Evolutionary conservation across 2,329 filamentous ascomycete species (phyloP).

Genomic region (Trichoderma polysporum): DNA sequence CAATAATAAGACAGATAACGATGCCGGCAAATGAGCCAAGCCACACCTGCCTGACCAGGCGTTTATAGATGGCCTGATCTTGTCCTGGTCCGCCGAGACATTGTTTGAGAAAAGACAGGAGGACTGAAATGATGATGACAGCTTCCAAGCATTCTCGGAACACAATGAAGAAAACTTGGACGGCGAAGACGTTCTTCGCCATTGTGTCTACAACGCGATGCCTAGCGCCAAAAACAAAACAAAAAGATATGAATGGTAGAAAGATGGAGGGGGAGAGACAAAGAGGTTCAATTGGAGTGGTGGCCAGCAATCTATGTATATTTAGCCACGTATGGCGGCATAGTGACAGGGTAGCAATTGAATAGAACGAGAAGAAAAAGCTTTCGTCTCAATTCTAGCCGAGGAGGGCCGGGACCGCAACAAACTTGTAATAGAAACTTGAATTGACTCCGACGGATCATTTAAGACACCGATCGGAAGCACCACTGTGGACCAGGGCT

Average conservation of each 20-base stretch:
- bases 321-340: background rate
- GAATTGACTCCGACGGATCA: constrained; percentile 10
- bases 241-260: background rate
- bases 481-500: background rate
- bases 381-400: background rate
- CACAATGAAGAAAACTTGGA: constrained; percentile 80
- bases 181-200: constrained; percentile 67
- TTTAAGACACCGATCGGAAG: background rate
- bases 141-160: constrained; percentile 79
- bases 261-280: background rate
- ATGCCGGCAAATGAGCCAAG: constrained; percentile 58
- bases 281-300: background rate
- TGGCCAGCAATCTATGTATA: constrained; percentile 12
- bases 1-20: constrained; percentile 60
- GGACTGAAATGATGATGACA: constrained; percentile 74
- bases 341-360: background rate
- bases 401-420: background rate
- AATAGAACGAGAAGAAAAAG: background rate
- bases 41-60: constrained; percentile 57
- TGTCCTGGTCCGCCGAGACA: constrained; percentile 61
- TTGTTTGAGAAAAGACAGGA: constrained; percentile 77
- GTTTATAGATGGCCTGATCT: constrained; percentile 40
- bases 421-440: background rate
- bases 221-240: background rate
- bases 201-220: constrained; percentile 32